Conservation (phyloP, 2,329 filamentous ascomycete genomes). For the Fusarium fujikuroi region DNA sequence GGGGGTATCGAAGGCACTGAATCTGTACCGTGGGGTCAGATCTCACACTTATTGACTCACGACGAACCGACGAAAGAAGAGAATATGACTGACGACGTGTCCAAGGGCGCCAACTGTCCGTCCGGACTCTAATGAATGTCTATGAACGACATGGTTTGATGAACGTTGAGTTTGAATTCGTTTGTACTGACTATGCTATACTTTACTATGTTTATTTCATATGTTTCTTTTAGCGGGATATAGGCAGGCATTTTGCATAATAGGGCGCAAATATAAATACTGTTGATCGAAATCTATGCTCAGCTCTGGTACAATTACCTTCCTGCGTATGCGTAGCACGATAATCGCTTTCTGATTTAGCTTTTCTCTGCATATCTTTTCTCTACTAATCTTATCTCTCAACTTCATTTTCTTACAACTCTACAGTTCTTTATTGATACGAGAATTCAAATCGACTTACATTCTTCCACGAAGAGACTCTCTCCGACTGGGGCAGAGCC, state of each 20-base stretch:
- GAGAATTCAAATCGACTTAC: neutral
- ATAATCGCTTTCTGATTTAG: neutral
- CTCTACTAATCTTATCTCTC: neutral
- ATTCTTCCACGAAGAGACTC: neutral
- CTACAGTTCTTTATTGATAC: too few relatives aligned
- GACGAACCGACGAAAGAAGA: slow-evolving; percentile 33
- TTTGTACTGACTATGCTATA: slow-evolving; percentile 18
- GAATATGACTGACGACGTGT: slow-evolving; percentile 35
- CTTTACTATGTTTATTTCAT: slow-evolving; percentile 5
- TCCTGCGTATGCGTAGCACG: neutral
- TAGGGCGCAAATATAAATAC: slow-evolving; percentile 27
- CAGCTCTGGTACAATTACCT: neutral
- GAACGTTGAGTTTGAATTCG: slow-evolving; percentile 18
- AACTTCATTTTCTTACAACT: neutral
- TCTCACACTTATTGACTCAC: slow-evolving; percentile 25
- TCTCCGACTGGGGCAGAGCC: neutral
- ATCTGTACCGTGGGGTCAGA: slow-evolving; percentile 16
- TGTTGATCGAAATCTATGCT: neutral
- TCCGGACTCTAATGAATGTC: slow-evolving; percentile 27
- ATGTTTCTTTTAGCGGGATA: slow-evolving; percentile 33
- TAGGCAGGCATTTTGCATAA: slow-evolving; percentile 33
- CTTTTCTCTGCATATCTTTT: neutral
- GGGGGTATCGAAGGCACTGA: neutral
- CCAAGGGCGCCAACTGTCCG: slow-evolving; percentile 12
- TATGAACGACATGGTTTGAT: slow-evolving; percentile 20